Conservation (phyloP, 805 yeast species). For the Yamadazyma endophytica region DNA sequence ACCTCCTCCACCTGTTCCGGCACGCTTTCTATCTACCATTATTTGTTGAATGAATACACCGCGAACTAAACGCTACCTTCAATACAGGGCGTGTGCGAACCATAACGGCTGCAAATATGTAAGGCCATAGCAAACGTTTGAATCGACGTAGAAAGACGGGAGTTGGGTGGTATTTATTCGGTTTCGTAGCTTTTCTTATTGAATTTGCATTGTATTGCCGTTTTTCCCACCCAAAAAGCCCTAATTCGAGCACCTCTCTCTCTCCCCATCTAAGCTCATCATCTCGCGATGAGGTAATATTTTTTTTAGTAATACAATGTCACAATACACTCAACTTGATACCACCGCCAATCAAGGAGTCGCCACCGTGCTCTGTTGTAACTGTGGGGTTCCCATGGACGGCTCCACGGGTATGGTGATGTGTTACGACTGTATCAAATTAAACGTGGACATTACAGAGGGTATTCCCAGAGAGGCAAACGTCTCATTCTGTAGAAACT, state of each 20-base stretch:
- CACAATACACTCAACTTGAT: constrained; percentile 44
- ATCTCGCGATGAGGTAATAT: constrained; percentile 2
- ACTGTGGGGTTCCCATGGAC: constrained; percentile 98
- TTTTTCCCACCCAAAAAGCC: no score
- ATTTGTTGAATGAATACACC: no score
- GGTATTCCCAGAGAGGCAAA: constrained; percentile 92
- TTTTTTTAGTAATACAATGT: constrained; percentile 24
- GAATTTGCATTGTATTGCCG: no score
- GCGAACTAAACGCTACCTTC: no score
- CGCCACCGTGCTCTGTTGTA: constrained; percentile 93
- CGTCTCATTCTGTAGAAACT: constrained; percentile 90
- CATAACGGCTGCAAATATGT: no score
- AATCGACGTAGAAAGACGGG: no score
- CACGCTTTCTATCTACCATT: constrained; percentile 36
- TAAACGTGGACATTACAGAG: constrained; percentile 89
- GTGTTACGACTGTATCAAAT: constrained; percentile 96
- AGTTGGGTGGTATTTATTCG: no score
- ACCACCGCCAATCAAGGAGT: constrained; percentile 19
- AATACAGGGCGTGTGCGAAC: no score
- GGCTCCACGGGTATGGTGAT: constrained; percentile 89
- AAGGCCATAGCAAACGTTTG: no score
- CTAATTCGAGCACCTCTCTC: constrained; percentile 5
- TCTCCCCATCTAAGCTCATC: constrained; percentile 13
- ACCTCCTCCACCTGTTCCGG: no score
- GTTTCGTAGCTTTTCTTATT: no score